Evolutionary conservation across 331 rosid species (phyloP).

Genomic region (Stylosanthes scabra): DNA sequence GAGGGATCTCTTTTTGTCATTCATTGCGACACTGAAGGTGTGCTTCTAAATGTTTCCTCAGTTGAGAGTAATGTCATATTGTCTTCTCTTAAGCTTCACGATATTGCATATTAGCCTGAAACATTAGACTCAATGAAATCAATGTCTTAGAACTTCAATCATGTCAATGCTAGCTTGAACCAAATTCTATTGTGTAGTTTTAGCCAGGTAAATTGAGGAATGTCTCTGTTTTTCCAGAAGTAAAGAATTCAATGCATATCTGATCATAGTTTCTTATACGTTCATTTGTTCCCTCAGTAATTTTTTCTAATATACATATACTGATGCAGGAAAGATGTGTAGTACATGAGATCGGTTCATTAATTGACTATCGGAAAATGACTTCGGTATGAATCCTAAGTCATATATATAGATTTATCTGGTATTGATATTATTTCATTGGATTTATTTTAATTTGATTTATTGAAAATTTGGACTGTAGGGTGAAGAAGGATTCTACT

Average conservation of each 20-base stretch:
- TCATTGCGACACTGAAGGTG: conserved; percentile 90
- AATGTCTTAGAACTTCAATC: conserved; percentile 27
- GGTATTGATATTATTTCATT: conserved; percentile 26
- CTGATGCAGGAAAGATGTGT: conserved; percentile 86
- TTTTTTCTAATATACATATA: conserved; percentile 24
- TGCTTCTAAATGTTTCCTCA: conserved; percentile 16
- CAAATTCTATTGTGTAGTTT: conserved; percentile 24
- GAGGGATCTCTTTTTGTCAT: conserved; percentile 95
- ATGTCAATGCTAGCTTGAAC: conserved; percentile 7
- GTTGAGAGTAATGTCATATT: conserved; percentile 29
- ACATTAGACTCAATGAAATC: background rate
- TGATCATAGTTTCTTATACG: background rate
- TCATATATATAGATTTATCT: conserved; percentile 2
- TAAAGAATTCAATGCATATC: background rate
- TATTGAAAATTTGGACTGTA: conserved; percentile 44
- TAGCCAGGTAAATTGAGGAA: conserved; percentile 24
- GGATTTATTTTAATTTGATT: conserved; percentile 13
- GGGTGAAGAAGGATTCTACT: conserved; percentile 91
- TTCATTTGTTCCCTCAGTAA: background rate
- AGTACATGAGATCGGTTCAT: conserved; percentile 89
- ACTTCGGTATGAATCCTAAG: conserved; percentile 70
- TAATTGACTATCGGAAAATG: conserved; percentile 88
- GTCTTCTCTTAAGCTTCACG: conserved; percentile 28
- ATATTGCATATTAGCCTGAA: conserved; percentile 17
- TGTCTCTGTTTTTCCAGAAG: conserved; percentile 31